Conservation (phyloP, 2,329 filamentous ascomycete species). For the Aspergillus unguis region DNA sequence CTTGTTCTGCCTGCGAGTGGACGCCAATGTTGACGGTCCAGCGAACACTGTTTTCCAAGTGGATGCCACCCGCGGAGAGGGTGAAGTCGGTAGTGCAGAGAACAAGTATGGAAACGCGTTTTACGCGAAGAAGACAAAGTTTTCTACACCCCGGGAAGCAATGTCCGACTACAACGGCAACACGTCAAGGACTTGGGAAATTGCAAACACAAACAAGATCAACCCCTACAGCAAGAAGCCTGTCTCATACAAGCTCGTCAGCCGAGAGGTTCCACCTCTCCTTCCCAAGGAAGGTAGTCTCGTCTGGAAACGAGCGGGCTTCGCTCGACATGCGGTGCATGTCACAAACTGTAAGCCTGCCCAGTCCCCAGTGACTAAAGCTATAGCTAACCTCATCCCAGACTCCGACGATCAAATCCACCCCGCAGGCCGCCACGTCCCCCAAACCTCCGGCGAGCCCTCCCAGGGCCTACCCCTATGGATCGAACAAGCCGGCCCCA, state of each 20-base stretch:
- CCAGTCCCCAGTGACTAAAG: not conserved
- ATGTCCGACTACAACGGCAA: conserved; percentile 77
- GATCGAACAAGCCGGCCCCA: conserved; percentile 64
- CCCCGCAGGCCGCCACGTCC: conserved; percentile 81
- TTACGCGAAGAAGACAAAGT: conserved; percentile 77
- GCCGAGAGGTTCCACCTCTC: conserved; percentile 73
- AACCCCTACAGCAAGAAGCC: conserved; percentile 85
- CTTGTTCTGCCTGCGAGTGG: conserved; percentile 84
- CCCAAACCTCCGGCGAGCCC: conserved; percentile 79
- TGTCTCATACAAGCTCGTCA: conserved; percentile 83
- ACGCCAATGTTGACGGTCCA: conserved; percentile 81
- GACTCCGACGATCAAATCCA: conserved; percentile 79
- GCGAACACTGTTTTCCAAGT: conserved; percentile 82
- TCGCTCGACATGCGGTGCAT: conserved; percentile 80
- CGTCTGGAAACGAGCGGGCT: conserved; percentile 86
- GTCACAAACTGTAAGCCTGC: conserved; percentile 75
- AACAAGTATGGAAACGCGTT: conserved; percentile 92
- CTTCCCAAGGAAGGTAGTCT: conserved; percentile 76
- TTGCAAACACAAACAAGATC: conserved; percentile 77
- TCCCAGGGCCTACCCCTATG: conserved; percentile 70
- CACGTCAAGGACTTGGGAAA: conserved; percentile 84
- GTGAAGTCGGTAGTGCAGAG: conserved; percentile 72
- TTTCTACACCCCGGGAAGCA: conserved; percentile 65
- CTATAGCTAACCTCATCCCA: conserved; percentile 31
- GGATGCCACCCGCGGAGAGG: conserved; percentile 68